Base-by-base conservation (phyloP, 768 basidiomycete species). In the Hydnum rufescens region DNA sequence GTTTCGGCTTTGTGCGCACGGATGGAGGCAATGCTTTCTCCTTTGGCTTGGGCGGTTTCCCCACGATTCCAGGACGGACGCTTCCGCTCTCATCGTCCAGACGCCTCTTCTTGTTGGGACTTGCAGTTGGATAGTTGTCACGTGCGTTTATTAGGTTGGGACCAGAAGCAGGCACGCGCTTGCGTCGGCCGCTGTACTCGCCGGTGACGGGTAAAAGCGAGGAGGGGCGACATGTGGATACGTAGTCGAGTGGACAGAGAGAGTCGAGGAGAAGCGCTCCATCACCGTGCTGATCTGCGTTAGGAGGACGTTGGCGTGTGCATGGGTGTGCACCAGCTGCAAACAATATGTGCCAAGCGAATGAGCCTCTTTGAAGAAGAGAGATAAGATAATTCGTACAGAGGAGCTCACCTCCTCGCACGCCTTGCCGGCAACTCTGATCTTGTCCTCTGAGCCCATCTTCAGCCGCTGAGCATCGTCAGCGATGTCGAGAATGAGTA, bases 361-460 rank as follows among this genome's bases (percentile, higher is more conserved):
- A 31, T 42, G 49, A 32, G 43, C 19, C 28, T 25, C 18, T 32
- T 25, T 6, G 3, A 42, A 28, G 16, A 5, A 30, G 23, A 42
- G 36, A 16, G 29, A 5, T 30, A 29, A 44, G n/a, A 13, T n/a
- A 4, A 26, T 23, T 1, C 78, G 5, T 66, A 39, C 16, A 25
- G 22, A n/a, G 5, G 28, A 65, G 60, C 79, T 76, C 65, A 96
- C 78, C 60, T 77, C 82, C 68, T 96, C 90, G 32, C 86, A 85
- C 26, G 89, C 89, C 57, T 79, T 80, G 58, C 81, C 87, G 19
- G 88, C 88, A 55, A 93, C 87, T 61, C 88, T 77, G 65, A 96
- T 93, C 72, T 96, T 96, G 76, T 97, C 95, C 65, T 96, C 93
- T 51, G 85, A 86, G 26, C 93, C 92, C 55, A 89, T 75, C 65